A percentile compares a stretch with the other conserved stretches of the same genome.
These are phyloP conservation scores for Boletus speciosus DNA, from an alignment of 768 basidiomycete genomes.

Conservation along the genomic window DNA sequence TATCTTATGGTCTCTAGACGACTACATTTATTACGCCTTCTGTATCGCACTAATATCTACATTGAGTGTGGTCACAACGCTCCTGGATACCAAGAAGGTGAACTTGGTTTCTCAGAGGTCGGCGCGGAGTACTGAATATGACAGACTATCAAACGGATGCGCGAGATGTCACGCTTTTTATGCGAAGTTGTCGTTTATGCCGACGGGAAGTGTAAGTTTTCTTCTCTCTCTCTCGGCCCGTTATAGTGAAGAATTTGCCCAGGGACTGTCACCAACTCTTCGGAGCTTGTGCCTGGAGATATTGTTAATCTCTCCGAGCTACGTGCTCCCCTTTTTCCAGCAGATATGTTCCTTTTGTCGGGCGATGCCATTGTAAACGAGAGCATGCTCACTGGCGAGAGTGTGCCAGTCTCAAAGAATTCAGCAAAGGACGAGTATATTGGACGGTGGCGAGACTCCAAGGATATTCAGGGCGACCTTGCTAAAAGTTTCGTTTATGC, in stretches of 20 bases:
- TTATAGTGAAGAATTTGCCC: slow-evolving; percentile 2
- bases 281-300: slow-evolving; percentile 86
- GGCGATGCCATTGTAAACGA: slow-evolving; percentile 99
- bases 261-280: slow-evolving; percentile 76
- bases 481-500: slow-evolving; percentile 84
- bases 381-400: slow-evolving; percentile 98
- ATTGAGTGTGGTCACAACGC: slow-evolving; percentile 77
- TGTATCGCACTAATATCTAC: slow-evolving; percentile 91
- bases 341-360: slow-evolving; percentile 87
- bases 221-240: not conserved
- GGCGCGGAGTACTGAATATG: slow-evolving; percentile 3
- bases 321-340: slow-evolving; percentile 71
- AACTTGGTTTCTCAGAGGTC: slow-evolving; percentile 10
- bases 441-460: slow-evolving; percentile 61
- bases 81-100: slow-evolving; percentile 90
- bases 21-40: slow-evolving; percentile 97
- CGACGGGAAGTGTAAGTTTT: slow-evolving; percentile 65
- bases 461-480: slow-evolving; percentile 56
- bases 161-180: slow-evolving; percentile 90
- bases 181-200: slow-evolving; percentile 71
- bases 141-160: slow-evolving; percentile 89
- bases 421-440: slow-evolving; percentile 81
- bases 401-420: slow-evolving; percentile 91
- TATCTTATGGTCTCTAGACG: slow-evolving; percentile 88
- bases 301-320: slow-evolving; percentile 84